Conservation (phyloP, 2,329 filamentous ascomycete genomes). For the Neurospora crassa region DNA sequence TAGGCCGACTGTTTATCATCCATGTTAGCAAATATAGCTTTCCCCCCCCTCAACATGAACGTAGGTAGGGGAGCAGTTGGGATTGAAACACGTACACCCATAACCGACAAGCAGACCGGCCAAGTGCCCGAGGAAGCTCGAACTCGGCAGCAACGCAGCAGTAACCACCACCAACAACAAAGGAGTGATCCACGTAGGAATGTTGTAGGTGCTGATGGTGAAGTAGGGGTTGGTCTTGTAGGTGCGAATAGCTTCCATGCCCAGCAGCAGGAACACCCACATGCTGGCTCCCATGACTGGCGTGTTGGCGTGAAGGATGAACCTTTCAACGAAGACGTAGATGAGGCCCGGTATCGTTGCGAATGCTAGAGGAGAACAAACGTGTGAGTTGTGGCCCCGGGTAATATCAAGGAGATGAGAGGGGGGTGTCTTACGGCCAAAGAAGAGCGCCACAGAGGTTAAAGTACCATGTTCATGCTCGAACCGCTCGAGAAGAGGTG, state of each 20-base stretch:
- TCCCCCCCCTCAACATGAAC: neutral
- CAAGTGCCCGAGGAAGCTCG: conserved; percentile 78
- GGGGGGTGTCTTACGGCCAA: conserved; percentile 62
- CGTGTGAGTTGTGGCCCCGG: conserved; percentile 3
- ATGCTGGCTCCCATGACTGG: conserved; percentile 77
- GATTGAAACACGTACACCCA: conserved; percentile 50
- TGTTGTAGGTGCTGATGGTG: conserved; percentile 49
- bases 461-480: conserved; percentile 88
- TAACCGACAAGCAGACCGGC: conserved; percentile 81
- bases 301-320: conserved; percentile 61
- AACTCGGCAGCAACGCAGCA: conserved; percentile 67
- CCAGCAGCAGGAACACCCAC: conserved; percentile 85
- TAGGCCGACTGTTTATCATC: conserved; percentile 54
- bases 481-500: conserved; percentile 87
- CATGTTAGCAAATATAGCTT: conserved; percentile 13
- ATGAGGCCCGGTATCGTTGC: conserved; percentile 73
- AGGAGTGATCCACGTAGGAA: conserved; percentile 89
- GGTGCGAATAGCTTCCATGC: conserved; percentile 76
- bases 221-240: conserved; percentile 75
- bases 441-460: conserved; percentile 76
- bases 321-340: conserved; percentile 71
- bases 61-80: neutral
- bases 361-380: conserved; percentile 40
- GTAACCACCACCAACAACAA: conserved; percentile 67
- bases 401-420: neutral